Percentiles rank a stretch among this genome's conserved stretches.
These are phyloP conservation scores for Coemansia sp. DNA, from an alignment of 192 early-diverging fungal species.

Conservation along the genomic window DNA sequence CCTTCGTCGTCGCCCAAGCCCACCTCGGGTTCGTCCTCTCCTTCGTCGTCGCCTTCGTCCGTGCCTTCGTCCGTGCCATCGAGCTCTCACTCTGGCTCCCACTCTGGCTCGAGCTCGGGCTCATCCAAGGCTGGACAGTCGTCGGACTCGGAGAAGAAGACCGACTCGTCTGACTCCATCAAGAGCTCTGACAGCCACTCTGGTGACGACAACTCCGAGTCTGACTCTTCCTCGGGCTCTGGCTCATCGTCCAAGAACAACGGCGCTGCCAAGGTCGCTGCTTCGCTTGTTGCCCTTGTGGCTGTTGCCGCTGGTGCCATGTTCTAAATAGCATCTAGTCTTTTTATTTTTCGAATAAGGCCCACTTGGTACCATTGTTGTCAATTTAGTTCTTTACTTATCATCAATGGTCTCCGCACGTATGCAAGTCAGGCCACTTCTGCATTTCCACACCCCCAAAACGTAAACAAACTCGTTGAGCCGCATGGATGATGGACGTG, in stretches of 20 bases:
- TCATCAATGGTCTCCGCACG: neutral
- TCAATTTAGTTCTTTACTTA: neutral
- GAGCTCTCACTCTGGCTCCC: neutral
- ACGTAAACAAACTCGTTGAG: neutral
- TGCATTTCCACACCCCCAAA: neutral
- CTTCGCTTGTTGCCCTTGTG: conserved; percentile 27
- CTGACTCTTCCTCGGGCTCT: neutral
- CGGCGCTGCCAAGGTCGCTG: conserved; percentile 22
- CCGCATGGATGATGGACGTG: neutral
- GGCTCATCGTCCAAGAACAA: conserved; percentile 8
- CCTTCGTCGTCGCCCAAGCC: neutral
- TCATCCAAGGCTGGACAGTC: neutral
- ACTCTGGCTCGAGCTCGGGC: neutral
- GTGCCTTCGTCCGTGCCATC: neutral
- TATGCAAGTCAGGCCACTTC: too few species aligned
- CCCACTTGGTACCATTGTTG: neutral
- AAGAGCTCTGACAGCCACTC: conserved; percentile 5
- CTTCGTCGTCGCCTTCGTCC: neutral
- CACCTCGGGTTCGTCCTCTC: neutral
- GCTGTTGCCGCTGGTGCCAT: conserved; percentile 25
- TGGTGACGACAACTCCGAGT: neutral
- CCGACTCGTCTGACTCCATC: neutral
- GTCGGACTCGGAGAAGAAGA: neutral
- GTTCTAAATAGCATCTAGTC: conserved; percentile 26
- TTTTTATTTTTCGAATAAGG: neutral